A percentile compares a stretch with the other conserved stretches of the same genome.
phyloP scores from a whole-genome alignment of 805 yeast genomes.

The Scheffersomyces spartinae region DNA sequence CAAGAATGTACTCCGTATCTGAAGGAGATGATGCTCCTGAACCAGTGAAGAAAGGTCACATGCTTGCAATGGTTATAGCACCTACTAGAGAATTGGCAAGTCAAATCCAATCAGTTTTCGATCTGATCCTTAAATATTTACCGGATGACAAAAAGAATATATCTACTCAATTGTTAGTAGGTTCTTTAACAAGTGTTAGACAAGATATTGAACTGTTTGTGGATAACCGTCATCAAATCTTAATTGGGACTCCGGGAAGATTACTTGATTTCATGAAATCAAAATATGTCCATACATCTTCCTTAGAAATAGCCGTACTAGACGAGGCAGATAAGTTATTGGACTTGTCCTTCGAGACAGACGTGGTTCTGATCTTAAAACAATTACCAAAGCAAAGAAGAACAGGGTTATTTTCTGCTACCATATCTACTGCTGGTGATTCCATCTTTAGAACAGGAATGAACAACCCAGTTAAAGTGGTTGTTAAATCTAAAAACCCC shows the following conservation, averaged over 20 bases:
- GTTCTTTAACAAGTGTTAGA: constrained; percentile 49
- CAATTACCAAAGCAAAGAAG: constrained; percentile 82
- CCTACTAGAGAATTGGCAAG: constrained; percentile 64
- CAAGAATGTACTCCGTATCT: constrained; percentile 11
- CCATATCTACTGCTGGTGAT: constrained; percentile 72
- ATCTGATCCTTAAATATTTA: constrained; percentile 42
- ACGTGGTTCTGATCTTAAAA: constrained; percentile 55
- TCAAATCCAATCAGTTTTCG: constrained; percentile 61
- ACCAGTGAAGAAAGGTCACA: constrained; percentile 46
- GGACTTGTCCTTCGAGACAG: constrained; percentile 63
- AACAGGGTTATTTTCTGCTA: constrained; percentile 91
- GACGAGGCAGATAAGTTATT: constrained; percentile 92
- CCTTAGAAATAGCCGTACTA: constrained; percentile 63
- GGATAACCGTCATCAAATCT: constrained; percentile 50
- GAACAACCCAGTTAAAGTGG: constrained; percentile 82
- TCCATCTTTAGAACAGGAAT: constrained; percentile 79
- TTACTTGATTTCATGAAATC: constrained; percentile 60
- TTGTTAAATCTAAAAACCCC: constrained; percentile 44
- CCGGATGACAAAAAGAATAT: constrained; percentile 37
- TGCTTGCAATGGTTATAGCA: constrained; percentile 61
- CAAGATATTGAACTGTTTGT: constrained; percentile 59
- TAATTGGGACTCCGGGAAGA: constrained; percentile 92
- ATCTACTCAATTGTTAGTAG: constrained; percentile 51
- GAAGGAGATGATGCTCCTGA: constrained; percentile 12
- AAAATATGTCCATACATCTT: constrained; percentile 42